Evolutionary conservation across 768 basidiomycete species (phyloP).

Genomic region (Suillus clintonianus): DNA sequence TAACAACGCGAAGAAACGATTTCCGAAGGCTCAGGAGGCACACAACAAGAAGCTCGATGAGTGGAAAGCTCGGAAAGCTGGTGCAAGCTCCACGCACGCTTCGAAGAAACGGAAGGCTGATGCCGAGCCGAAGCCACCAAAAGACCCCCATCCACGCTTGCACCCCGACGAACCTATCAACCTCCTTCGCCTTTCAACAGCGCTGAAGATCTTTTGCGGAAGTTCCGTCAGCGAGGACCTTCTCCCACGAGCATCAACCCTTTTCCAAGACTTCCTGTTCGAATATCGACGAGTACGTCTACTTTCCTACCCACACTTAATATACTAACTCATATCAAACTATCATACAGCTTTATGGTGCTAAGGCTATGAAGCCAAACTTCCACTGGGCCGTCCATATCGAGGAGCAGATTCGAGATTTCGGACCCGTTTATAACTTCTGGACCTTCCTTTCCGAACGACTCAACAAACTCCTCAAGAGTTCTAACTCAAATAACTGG

Average conservation of each 20-base stretch:
- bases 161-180: constrained; percentile 14
- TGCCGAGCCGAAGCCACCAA: constrained; percentile 2
- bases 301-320: too few species aligned
- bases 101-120: constrained; percentile 1
- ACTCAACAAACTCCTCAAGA: constrained; percentile 32
- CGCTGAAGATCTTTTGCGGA: constrained; percentile 19
- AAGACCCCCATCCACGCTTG: constrained; percentile 11
- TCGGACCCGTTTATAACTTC: constrained; percentile 30
- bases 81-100: too few species aligned
- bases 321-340: too few species aligned
- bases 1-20: constrained; percentile 4
- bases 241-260: constrained; percentile 1
- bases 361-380: constrained; percentile 27
- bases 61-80: not conserved
- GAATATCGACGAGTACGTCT: constrained; percentile 2
- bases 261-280: constrained; percentile 15
- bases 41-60: not conserved
- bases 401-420: constrained; percentile 22
- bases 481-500: constrained; percentile 29
- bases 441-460: constrained; percentile 32
- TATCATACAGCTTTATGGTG: constrained; percentile 28
- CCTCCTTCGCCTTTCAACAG: constrained; percentile 20
- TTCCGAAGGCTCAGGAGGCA: not conserved
- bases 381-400: constrained; percentile 32
- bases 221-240: constrained; percentile 8